Conservation (phyloP, 2,329 filamentous ascomycete species). For the Pyrenophora graminea region DNA sequence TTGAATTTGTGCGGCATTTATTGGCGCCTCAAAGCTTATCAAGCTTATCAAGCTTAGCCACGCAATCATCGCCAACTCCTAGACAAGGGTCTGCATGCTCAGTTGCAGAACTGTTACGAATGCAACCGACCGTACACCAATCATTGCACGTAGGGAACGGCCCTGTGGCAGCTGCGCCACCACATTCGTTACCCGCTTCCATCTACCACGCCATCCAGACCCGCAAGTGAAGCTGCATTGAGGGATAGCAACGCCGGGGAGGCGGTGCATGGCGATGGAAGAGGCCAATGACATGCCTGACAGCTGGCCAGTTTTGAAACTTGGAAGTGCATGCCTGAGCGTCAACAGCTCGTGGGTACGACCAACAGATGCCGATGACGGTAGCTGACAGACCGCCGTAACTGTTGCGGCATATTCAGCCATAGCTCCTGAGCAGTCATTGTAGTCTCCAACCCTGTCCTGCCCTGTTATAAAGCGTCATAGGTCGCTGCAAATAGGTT, state of each 20-base stretch:
- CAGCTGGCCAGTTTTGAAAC: slow-evolving; percentile 7
- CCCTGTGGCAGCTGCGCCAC: slow-evolving; percentile 20
- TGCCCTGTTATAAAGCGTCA: slow-evolving; percentile 12
- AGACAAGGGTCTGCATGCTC: slow-evolving; percentile 12
- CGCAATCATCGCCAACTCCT: slow-evolving; percentile 14
- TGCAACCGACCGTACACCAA: slow-evolving; percentile 10
- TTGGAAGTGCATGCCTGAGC: slow-evolving; percentile 13
- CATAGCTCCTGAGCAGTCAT: not conserved
- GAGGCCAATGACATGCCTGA: slow-evolving; percentile 17
- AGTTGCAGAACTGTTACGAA: slow-evolving; percentile 12
- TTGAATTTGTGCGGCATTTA: slow-evolving; percentile 31
- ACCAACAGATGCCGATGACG: slow-evolving; percentile 8
- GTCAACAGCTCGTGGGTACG: slow-evolving; percentile 6
- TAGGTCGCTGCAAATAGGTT: not conserved
- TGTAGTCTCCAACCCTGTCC: not conserved
- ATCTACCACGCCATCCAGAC: slow-evolving; percentile 7
- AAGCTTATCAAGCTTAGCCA: slow-evolving; percentile 14
- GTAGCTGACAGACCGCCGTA: slow-evolving; percentile 7
- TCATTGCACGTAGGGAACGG: not conserved
- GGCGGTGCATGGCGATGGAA: slow-evolving; percentile 18
- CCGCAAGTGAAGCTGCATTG: not conserved
- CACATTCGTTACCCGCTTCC: not conserved
- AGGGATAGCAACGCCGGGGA: slow-evolving; percentile 8
- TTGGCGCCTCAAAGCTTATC: slow-evolving; percentile 32
- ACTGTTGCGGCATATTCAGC: not conserved